Evolutionary conservation across 139 green algal species (phyloP), one percentile per base, ranked within the genome.

Genomic region (Chlamydomonas schloesseri): DNA sequence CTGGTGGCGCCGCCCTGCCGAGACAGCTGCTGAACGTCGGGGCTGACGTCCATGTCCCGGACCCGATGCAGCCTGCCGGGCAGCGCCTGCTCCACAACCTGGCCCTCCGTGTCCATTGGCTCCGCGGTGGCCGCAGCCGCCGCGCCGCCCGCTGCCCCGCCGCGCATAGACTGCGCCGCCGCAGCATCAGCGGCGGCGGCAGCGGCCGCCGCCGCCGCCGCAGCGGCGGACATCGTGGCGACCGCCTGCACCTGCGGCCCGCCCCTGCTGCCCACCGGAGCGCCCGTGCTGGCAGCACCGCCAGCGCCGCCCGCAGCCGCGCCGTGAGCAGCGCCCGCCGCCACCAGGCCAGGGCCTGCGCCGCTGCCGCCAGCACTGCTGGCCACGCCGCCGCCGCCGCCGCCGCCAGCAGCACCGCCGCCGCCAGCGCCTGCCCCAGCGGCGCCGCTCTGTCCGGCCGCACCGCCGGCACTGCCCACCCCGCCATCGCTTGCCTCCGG

Each of bases 81-180:
- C 29, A 71, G 6, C 13, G n/a, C 64, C 64, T 71, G 64, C 26
- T 71, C 64, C 13, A 71, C 64, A 1, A 85, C 79, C 50, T 85
- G 79, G 2, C 79, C 79, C 47, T 85, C 79, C 23, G 79, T 85
- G 23, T 85, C 79, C 79, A 85, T 85, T 0, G 65, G 79, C 67
- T 85, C 79, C 0, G 50, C 79, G 0, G 26, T 46, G 11, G 29
- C 79, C 13, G 47, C 78, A 18, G 67, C 47, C 65, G 50, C 47
- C 21, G 64, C 21, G 2, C 47, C 21, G 2, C 47, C 67, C 3
- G 42, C 42, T 15, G 31, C 47, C 2, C 11, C 65, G 11, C 50
- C 79, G 3, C 55, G 47, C 79, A 69, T 31, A 8, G 79, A 76
- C 29, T 69, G 50, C 8, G 47, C 74, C 34, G 34, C 57, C 5